A percentile compares a stretch with the other conserved stretches of the same genome.
These are phyloP conservation scores for Santalum album DNA, from an alignment of 164 flowering plant species.

Conservation along the genomic window DNA sequence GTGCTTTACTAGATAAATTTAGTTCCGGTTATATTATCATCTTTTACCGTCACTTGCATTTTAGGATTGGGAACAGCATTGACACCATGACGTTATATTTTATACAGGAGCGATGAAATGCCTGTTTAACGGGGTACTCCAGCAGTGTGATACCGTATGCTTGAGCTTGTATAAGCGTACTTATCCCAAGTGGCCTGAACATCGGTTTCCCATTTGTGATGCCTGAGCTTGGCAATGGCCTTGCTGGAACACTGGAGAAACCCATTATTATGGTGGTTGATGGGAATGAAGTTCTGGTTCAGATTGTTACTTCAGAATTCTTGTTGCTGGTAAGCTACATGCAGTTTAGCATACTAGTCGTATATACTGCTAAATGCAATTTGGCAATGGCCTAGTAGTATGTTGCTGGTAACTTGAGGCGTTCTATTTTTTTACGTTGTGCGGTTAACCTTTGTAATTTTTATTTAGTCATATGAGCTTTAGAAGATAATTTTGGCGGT, in stretches of 20 bases:
- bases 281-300: slow-evolving; percentile 89
- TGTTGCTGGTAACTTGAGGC: too few species aligned
- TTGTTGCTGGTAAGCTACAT: background rate
- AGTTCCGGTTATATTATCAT: too few species aligned
- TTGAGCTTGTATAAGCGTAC: slow-evolving; percentile 89
- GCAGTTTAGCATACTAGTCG: background rate
- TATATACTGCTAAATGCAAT: too few species aligned
- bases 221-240: slow-evolving; percentile 18
- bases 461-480: too few species aligned
- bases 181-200: slow-evolving; percentile 94
- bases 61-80: too few species aligned
- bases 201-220: slow-evolving; percentile 32
- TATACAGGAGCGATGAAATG: slow-evolving; percentile 84
- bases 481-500: too few species aligned
- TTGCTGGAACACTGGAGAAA: slow-evolving; percentile 4
- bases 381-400: too few species aligned
- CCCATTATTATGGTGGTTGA: slow-evolving; percentile 7
- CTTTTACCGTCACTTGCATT: too few species aligned
- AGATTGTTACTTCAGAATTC: slow-evolving; percentile 15
- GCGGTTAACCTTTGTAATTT: too few species aligned
- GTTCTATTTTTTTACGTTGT: too few species aligned
- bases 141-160: slow-evolving; percentile 93
- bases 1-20: too few species aligned
- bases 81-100: too few species aligned
- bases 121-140: slow-evolving; percentile 70